Conservation (phyloP, 1,139 yeast species). For the Geotrichum klebahnii region DNA sequence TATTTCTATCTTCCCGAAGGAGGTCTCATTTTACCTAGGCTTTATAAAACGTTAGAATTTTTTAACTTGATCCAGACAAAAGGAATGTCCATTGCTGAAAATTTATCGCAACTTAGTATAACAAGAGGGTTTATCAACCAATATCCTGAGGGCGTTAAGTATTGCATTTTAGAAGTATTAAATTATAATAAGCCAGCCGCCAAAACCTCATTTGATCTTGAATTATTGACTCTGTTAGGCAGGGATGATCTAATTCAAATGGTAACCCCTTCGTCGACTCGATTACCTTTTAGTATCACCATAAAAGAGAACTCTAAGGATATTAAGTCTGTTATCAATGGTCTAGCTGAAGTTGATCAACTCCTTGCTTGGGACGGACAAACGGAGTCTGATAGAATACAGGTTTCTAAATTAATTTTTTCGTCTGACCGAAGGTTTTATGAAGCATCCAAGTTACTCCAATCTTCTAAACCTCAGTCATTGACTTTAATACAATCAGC, state of each 20-base stretch:
- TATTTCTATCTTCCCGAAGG: background rate
- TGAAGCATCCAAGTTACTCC: constrained; percentile 68
- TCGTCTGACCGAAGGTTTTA: constrained; percentile 73
- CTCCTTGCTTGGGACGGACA: constrained; percentile 63
- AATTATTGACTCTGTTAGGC: constrained; percentile 58
- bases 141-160: constrained; percentile 65
- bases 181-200: constrained; percentile 48
- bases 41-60: constrained; percentile 14
- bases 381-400: constrained; percentile 60
- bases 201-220: constrained; percentile 50
- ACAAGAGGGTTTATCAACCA: constrained; percentile 56
- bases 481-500: constrained; percentile 42
- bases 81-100: constrained; percentile 12
- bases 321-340: constrained; percentile 48
- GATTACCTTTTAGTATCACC: constrained; percentile 5
- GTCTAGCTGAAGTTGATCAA: constrained; percentile 49
- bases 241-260: constrained; percentile 54
- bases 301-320: constrained; percentile 39
- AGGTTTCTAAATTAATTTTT: constrained; percentile 67
- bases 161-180: constrained; percentile 52
- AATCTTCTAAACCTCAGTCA: constrained; percentile 60
- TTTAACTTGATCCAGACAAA: constrained; percentile 7
- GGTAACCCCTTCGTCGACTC: constrained; percentile 24
- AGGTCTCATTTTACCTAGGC: constrained; percentile 2
- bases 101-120: constrained; percentile 6